Base-by-base conservation (phyloP, 148 eudicot genomes). In the Chenopodium suecicum region DNA sequence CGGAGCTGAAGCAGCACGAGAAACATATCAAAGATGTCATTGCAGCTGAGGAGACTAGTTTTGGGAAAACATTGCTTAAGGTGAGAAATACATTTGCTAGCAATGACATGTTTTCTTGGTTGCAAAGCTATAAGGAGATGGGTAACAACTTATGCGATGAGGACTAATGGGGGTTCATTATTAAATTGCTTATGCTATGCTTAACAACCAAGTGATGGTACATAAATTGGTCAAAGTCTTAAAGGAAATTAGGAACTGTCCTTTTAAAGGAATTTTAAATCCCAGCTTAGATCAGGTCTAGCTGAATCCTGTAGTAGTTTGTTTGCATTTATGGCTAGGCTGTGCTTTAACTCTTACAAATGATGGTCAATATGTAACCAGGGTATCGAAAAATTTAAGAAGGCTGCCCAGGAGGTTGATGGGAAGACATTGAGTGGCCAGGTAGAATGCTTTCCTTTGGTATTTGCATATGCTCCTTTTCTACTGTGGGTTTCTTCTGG, bases 351-450 rank as follows among this genome's bases (percentile, higher is more conserved):
- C 48, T 50, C 16, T 50, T 68, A 17, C 34, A 71, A 37, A 60
- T 29, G n/a, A 67, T 74, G 17, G 70, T 76, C 29, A 41, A 69
- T 79, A 4, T 84, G 9, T 75, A 12, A 71, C 58, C 90, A 95
- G 98, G 98, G 98, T 73, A 92, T 93, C 47, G 94, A 92, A 89
- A 91, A 88, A 80, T 95, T 95, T 85, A 91, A 91, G 88, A 92
- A 88, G 83, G 90, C 93, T 81, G 96, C 93, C 81, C 91, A 88
- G 86, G 97, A 91, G 79, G 90, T 94, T 77, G 74, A 91, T 78
- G 98, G 98, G 48, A 93, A 82, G 77, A 82, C 83, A 75, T 71
- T 95, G 25, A 92, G 89, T 84, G 97, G 98, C 67, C 90, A 93
- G 97, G 98, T 85, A 87, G 75, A 86, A 74, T 65, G 64, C 41